phyloP scores from a whole-genome alignment of 129 eudicot species.

The Ambrosia artemisiifolia region DNA sequence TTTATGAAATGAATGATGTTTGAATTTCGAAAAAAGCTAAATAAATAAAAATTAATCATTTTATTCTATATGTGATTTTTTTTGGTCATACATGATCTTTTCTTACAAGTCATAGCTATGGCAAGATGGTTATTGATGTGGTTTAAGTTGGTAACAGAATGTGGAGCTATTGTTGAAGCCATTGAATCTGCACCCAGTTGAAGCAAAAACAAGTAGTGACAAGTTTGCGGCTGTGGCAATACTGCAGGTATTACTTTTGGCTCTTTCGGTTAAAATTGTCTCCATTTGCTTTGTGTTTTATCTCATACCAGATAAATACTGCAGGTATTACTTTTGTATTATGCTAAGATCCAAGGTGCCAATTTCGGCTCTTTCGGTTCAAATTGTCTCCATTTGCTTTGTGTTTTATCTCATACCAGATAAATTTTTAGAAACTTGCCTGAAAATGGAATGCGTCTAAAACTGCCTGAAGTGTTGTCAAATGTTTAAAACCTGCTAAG shows the following conservation, averaged over 20 bases:
- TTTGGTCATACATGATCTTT: neutral
- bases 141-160: conserved; percentile 45
- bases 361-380: neutral
- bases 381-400: neutral
- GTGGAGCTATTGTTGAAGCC: conserved; percentile 63
- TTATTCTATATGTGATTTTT: neutral
- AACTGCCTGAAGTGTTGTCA: too few relatives aligned
- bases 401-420: too few relatives aligned
- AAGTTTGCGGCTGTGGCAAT: conserved; percentile 99
- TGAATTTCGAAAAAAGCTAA: too few relatives aligned
- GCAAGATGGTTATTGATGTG: conserved; percentile 11
- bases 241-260: conserved; percentile 61
- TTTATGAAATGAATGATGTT: too few relatives aligned
- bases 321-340: too few relatives aligned
- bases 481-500: too few relatives aligned
- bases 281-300: too few relatives aligned
- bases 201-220: conserved; percentile 62
- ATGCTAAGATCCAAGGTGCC: neutral
- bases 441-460: too few relatives aligned
- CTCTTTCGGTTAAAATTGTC: neutral
- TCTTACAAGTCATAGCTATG: conserved; percentile 1
- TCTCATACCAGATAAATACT: too few relatives aligned
- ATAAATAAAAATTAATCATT: neutral
- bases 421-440: neutral
- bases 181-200: conserved; percentile 52